Conservation (phyloP, 805 yeast species). For the Hyphopichia homilentoma region DNA sequence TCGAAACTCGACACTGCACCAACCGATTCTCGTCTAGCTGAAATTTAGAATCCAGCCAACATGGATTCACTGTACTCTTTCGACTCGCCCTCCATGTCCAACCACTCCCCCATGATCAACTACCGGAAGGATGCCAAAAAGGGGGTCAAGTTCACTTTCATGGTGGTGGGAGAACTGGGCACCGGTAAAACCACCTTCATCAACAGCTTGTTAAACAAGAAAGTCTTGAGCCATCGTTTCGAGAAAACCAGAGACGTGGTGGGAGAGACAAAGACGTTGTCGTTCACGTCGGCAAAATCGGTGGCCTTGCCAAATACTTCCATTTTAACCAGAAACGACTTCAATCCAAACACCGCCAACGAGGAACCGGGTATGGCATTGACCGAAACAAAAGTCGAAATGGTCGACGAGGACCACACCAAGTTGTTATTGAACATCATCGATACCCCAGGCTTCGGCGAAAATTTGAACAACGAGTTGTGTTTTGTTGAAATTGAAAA, state of each 20-base stretch:
- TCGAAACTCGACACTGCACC: no score
- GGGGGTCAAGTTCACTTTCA: slow-evolving; percentile 68
- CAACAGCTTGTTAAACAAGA: slow-evolving; percentile 62
- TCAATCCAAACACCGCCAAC: slow-evolving; percentile 57
- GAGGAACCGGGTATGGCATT: slow-evolving; percentile 75
- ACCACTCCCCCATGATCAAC: slow-evolving; percentile 41
- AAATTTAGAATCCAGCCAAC: no score
- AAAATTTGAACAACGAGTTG: slow-evolving; percentile 63
- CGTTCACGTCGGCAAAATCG: slow-evolving; percentile 55
- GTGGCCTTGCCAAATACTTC: slow-evolving; percentile 54
- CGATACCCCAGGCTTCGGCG: slow-evolving; percentile 78
- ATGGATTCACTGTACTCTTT: slow-evolving; percentile 10
- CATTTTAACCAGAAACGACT: slow-evolving; percentile 50
- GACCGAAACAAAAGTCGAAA: slow-evolving; percentile 61
- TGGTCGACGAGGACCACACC: slow-evolving; percentile 56
- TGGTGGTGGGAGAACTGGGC: slow-evolving; percentile 72
- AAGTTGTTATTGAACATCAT: slow-evolving; percentile 56
- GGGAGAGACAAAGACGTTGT: slow-evolving; percentile 45
- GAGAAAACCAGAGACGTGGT: slow-evolving; percentile 20
- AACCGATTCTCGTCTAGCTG: no score
- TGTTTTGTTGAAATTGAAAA: slow-evolving; percentile 64
- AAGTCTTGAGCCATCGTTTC: slow-evolving; percentile 57
- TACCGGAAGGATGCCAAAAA: slow-evolving; percentile 67
- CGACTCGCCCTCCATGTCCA: slow-evolving; percentile 24
- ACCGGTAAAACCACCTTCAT: slow-evolving; percentile 77